phyloP scores from a whole-genome alignment of 2,329 filamentous ascomycete species.

The Colletotrichum eremochloae region DNA sequence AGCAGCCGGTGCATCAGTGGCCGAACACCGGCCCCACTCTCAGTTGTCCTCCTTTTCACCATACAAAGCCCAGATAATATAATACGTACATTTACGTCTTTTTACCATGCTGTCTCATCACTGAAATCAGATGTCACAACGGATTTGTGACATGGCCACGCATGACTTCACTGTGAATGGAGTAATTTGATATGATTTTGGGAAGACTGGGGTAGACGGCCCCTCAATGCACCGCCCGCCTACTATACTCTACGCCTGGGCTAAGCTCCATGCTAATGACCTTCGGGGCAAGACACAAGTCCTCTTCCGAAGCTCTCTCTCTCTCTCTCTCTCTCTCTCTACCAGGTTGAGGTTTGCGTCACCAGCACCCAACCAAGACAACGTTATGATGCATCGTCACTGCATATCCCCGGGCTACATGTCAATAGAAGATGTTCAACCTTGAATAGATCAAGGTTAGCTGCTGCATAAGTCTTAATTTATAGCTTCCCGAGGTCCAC shows the following conservation, averaged over 20 bases:
- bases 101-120: no score
- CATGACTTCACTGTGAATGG: not conserved
- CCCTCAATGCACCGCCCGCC: slow-evolving; percentile 32
- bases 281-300: slow-evolving; percentile 29
- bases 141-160: no score
- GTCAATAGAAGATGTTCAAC: not conserved
- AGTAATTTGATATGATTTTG: slow-evolving; percentile 43
- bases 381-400: slow-evolving; percentile 34
- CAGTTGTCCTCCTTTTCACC: not conserved
- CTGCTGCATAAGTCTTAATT: not conserved
- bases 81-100: no score
- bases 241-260: slow-evolving; percentile 33
- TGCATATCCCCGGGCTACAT: slow-evolving; percentile 31
- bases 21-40: not conserved
- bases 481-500: not conserved
- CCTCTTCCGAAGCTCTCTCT: slow-evolving; percentile 22
- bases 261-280: slow-evolving; percentile 28
- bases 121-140: no score
- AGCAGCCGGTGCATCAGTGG: slow-evolving; percentile 4
- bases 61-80: not conserved
- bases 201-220: slow-evolving; percentile 11
- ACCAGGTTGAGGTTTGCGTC: slow-evolving; percentile 26
- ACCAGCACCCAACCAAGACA: slow-evolving; percentile 32
- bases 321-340: not conserved
- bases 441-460: not conserved